A percentile compares a stretch with the other conserved stretches of the same genome.
Conservation (phyloP, 192 early-diverging fungal species). For the Coemansia sp. region DNA sequence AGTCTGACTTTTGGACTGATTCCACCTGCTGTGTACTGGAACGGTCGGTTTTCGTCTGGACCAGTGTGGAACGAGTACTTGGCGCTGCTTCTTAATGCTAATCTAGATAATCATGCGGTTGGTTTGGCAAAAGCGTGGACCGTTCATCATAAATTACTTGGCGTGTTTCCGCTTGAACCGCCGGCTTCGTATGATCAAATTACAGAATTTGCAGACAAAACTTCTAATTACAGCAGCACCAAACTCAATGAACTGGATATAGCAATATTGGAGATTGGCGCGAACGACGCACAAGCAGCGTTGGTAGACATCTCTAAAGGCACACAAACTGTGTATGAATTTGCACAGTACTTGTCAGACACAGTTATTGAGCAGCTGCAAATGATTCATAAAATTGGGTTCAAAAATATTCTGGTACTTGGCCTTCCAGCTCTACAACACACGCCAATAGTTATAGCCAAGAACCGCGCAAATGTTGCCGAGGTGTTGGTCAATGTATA, state of each 20-base stretch:
- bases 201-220: conserved; percentile 4
- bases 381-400: conserved; percentile 22
- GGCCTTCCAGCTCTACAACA: conserved; percentile 36
- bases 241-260: conserved; percentile 4
- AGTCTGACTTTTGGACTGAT: conserved; percentile 21
- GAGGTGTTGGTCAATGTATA: conserved; percentile 18
- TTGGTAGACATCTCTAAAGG: conserved; percentile 20
- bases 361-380: conserved; percentile 28
- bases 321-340: conserved; percentile 17
- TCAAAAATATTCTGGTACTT: conserved; percentile 21
- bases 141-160: conserved; percentile 8
- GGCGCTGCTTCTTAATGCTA: conserved; percentile 11
- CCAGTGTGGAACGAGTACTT: conserved; percentile 46
- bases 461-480: conserved; percentile 13
- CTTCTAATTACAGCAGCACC: not conserved
- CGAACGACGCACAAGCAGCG: conserved; percentile 29
- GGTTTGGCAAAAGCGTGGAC: conserved; percentile 23
- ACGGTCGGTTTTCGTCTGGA: conserved; percentile 41
- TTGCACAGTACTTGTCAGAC: conserved; percentile 23
- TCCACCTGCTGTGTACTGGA: conserved; percentile 41
- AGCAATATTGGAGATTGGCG: conserved; percentile 31
- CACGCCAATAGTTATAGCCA: conserved; percentile 28
- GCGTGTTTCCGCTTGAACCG: conserved; percentile 22
- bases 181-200: conserved; percentile 37
- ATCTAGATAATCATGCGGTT: conserved; percentile 25